A percentile compares a stretch with the other conserved stretches of the same genome.
Conservation (phyloP, 148 eudicot species). For the Diospyros kaki region DNA sequence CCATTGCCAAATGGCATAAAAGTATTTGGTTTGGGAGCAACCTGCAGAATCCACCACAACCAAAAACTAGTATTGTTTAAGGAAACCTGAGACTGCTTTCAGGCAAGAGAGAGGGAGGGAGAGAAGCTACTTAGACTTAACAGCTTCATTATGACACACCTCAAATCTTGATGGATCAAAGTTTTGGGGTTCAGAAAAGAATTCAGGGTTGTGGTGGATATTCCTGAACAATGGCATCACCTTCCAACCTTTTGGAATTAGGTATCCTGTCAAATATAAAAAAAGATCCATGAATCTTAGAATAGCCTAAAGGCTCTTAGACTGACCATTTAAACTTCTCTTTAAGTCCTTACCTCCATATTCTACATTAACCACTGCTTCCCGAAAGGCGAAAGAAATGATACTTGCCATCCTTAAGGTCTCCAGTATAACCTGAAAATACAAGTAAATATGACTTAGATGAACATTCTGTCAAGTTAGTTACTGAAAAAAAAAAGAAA, state of each 20-base stretch:
- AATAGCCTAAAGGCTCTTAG: too few species aligned
- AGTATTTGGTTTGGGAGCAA: conserved; percentile 62
- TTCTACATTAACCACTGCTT: conserved; percentile 76
- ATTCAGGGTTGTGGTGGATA: conserved; percentile 80
- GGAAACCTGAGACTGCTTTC: neutral
- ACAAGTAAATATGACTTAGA: neutral
- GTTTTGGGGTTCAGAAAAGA: conserved; percentile 53
- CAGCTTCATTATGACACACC: conserved; percentile 34
- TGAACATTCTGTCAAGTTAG: neutral
- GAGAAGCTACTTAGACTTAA: neutral
- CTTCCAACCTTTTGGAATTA: conserved; percentile 94
- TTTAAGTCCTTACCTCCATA: conserved; percentile 50
- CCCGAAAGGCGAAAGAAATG: conserved; percentile 79
- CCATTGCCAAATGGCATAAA: conserved; percentile 94
- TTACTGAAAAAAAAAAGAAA: too few species aligned
- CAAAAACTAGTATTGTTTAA: conserved; percentile 5
- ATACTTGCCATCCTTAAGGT: conserved; percentile 89
- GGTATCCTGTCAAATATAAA: conserved; percentile 49
- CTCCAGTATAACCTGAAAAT: conserved; percentile 70
- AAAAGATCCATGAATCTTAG: too few species aligned
- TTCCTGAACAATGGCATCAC: conserved; percentile 90
- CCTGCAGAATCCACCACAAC: conserved; percentile 33
- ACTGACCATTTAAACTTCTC: neutral
- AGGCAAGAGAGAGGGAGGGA: conserved; percentile 7
- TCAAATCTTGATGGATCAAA: conserved; percentile 81